Conservation (phyloP, 441 rosid genomes). For the Caryocar brasiliense region DNA sequence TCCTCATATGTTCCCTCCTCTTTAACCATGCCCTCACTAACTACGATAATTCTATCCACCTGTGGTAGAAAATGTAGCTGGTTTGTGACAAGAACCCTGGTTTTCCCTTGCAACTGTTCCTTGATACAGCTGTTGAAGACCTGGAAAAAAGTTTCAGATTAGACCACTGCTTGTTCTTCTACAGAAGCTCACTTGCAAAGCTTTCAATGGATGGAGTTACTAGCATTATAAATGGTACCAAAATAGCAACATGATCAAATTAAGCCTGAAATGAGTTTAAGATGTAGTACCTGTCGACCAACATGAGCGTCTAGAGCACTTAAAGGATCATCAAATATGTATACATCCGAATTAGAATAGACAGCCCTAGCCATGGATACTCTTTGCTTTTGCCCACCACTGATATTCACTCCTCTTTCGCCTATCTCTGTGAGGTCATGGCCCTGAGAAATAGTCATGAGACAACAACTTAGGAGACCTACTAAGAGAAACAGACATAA, state of each 20-base stretch:
- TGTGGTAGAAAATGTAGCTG: conserved; percentile 97
- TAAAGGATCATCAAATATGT: conserved; percentile 93
- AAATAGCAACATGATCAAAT: background rate
- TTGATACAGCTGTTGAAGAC: conserved; percentile 83
- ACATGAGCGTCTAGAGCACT: conserved; percentile 97
- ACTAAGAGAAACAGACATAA: conserved; percentile 9
- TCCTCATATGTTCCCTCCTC: conserved; percentile 92
- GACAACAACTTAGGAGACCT: conserved; percentile 4
- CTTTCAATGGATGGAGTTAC: no score
- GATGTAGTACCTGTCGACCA: conserved; percentile 58
- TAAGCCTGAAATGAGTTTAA: background rate
- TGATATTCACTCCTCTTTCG: conserved; percentile 94
- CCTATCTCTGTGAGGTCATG: conserved; percentile 90
- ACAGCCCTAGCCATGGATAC: conserved; percentile 96
- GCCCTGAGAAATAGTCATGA: conserved; percentile 40
- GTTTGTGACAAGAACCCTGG: conserved; percentile 90
- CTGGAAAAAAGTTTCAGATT: conserved; percentile 33
- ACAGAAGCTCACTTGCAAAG: background rate
- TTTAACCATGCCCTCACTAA: conserved; percentile 64
- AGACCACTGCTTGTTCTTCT: conserved; percentile 11
- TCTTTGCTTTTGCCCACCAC: conserved; percentile 99
- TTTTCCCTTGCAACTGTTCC: conserved; percentile 67
- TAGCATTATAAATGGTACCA: no score
- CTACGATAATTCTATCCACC: conserved; percentile 67
- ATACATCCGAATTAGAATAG: conserved; percentile 80